These are phyloP conservation scores for Colletotrichum zoysiae DNA, from an alignment of 2,329 filamentous ascomycete genomes.

Conservation along the genomic window DNA sequence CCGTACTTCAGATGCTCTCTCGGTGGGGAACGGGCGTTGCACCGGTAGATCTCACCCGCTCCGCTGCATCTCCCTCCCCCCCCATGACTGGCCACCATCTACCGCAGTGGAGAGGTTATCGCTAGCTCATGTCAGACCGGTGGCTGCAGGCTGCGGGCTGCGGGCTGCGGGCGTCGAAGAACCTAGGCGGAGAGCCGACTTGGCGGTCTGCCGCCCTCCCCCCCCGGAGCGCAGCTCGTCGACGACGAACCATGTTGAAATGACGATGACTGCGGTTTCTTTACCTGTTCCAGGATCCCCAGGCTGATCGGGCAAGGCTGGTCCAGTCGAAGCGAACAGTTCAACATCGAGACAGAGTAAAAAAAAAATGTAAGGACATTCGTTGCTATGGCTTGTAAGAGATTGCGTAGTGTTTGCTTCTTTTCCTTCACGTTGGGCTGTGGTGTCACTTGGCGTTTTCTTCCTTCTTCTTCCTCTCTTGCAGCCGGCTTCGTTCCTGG, in stretches of 20 bases:
- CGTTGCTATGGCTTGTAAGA: background rate
- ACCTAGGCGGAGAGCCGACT: background rate
- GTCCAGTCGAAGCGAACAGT: background rate
- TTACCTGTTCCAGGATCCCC: constrained; percentile 18
- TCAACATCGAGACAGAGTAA: background rate
- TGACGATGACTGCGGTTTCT: constrained; percentile 24
- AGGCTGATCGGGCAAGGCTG: constrained; percentile 20
- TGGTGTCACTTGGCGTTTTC: background rate
- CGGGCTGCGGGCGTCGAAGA: background rate
- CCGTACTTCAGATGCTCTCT: background rate
- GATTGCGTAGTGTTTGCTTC: background rate
- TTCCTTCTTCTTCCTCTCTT: background rate
- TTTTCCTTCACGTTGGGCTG: background rate
- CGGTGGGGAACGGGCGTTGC: constrained; percentile 2
- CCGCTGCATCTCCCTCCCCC: background rate
- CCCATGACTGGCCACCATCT: constrained; percentile 10
- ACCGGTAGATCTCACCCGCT: constrained; percentile 11
- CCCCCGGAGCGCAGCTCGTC: background rate
- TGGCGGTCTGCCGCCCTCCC: background rate
- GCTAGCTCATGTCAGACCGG: background rate
- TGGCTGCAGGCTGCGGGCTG: background rate
- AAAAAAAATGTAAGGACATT: too few relatives aligned
- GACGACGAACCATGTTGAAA: constrained; percentile 5
- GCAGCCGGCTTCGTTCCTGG: background rate
- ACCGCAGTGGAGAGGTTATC: constrained; percentile 5